These are phyloP conservation scores for Fusarium temperatum DNA, from an alignment of 2,329 filamentous ascomycete genomes.

Conservation along the genomic window DNA sequence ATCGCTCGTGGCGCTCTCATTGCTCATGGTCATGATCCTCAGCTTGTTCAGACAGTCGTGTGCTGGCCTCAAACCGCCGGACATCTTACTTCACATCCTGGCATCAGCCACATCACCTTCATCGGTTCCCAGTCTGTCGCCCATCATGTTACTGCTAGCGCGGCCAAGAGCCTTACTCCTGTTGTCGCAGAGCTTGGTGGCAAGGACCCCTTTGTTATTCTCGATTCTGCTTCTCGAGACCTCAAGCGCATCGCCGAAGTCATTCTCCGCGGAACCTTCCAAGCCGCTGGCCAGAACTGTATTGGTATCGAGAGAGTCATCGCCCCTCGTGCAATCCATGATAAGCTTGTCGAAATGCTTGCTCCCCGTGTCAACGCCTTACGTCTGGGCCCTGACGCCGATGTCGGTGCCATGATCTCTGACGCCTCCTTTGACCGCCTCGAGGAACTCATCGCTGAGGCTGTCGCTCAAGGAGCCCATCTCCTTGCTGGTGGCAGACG, in stretches of 20 bases:
- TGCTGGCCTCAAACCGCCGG: conserved; percentile 89
- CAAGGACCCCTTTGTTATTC: conserved; percentile 90
- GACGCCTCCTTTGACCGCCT: conserved; percentile 77
- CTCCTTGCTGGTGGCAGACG: conserved; percentile 83
- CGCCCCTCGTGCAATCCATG: conserved; percentile 79
- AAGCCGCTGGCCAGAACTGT: conserved; percentile 96
- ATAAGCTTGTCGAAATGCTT: conserved; percentile 74
- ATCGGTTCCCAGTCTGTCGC: conserved; percentile 91
- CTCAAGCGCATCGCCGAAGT: conserved; percentile 80
- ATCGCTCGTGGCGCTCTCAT: conserved; percentile 82
- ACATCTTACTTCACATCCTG: conserved; percentile 84
- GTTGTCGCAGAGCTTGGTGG: conserved; percentile 92
- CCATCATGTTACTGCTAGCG: conserved; percentile 85
- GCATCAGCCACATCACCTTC: conserved; percentile 90
- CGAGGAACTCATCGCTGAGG: conserved; percentile 79
- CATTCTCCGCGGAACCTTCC: conserved; percentile 91
- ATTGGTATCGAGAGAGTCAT: conserved; percentile 96
- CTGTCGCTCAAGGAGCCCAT: conserved; percentile 79
- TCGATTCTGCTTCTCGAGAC: conserved; percentile 76
- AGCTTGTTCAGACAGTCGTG: conserved; percentile 83
- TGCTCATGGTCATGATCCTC: conserved; percentile 82
- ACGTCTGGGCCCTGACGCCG: conserved; percentile 78
- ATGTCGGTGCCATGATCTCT: conserved; percentile 92
- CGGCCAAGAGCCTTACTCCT: conserved; percentile 86
- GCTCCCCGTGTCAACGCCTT: conserved; percentile 78